Evolutionary conservation across 2,329 filamentous ascomycete species (phyloP), one percentile per base, ranked within the genome.

Genomic region (Myriosclerotinia duriaeana): DNA sequence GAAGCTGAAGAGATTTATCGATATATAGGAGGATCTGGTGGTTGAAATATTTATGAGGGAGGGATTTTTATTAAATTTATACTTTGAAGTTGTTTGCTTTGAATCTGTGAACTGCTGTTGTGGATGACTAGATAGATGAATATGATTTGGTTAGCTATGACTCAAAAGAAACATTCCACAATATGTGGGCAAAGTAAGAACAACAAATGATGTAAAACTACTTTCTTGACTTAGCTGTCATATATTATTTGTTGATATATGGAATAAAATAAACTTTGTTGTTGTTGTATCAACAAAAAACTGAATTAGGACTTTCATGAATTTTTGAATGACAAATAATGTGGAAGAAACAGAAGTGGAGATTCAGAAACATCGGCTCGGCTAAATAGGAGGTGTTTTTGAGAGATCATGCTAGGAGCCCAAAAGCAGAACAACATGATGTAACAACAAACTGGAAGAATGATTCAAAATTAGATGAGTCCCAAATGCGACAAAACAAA

Each of bases 351-450:
- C 12, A 46, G 5, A 52, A 52, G 17, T 58, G 26, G 9, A 44
- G 5, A 46, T 34, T 36, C 2, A 26, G 48, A n/a, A 34, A 59
- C 20, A 22, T 36, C 40, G 26, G 26, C 40, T 59, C 55, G 55
- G 26, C 5, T 59, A 59, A 59, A 59, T 59, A 59, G 55, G 55
- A 46, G 55, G 40, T 6, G 20, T 55, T 22, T n/a, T 11, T 34
- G 48, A n/a, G 30, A 36, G 6, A 48, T 15, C 17, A 14, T 46
- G 17, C 6, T 22, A 22, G n/a, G 22, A 11, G 6, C 6, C n/a
- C n/a, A 50, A 26, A 12, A 26, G 4, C 12, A 22, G 22, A 22
- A 7, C 12, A 9, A 50, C n/a, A 50, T 4, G 11, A 26, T 5
- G 11, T 14, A 22, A 26, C 3, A 50, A 14, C 12, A 11, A 2